phyloP scores from a whole-genome alignment of 2,329 filamentous ascomycete genomes.

The Microsporum ferrugineum region DNA sequence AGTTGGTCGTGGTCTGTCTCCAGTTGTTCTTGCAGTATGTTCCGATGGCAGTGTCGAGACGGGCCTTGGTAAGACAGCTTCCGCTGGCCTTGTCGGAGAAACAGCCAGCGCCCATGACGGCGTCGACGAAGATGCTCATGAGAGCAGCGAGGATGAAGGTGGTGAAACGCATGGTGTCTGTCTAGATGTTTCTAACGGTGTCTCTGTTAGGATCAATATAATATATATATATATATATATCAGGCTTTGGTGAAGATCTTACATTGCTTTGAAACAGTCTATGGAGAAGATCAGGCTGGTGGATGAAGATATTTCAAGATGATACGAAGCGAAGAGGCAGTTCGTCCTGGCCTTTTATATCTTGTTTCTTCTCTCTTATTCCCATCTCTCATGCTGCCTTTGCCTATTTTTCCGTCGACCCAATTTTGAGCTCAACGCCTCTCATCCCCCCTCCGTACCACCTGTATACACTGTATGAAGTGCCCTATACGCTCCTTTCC shows the following conservation, averaged over 20 bases:
- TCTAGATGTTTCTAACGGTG: too few relatives aligned
- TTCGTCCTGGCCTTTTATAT: background rate
- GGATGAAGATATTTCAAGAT: background rate
- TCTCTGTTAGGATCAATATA: too few relatives aligned
- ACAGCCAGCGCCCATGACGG: background rate
- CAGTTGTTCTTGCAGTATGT: conserved; percentile 4
- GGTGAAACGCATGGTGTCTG: background rate
- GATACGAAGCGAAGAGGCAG: background rate
- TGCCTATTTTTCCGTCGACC: background rate
- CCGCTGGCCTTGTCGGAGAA: background rate
- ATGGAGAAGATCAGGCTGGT: background rate
- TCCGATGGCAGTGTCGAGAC: background rate
- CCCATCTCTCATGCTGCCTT: background rate
- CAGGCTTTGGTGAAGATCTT: too few relatives aligned
- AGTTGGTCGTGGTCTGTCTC: background rate
- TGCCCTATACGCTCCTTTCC: background rate
- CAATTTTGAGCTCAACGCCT: background rate
- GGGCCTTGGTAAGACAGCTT: background rate
- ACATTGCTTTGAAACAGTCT: background rate
- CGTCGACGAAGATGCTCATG: background rate
- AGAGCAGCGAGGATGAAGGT: conserved; percentile 2
- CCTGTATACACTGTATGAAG: background rate
- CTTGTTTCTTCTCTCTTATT: background rate
- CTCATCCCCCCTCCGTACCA: background rate
- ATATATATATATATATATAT: too few relatives aligned